phyloP scores from a whole-genome alignment of 495 filamentous ascomycete genomes.

The Hypoxylon fragiforme region DNA sequence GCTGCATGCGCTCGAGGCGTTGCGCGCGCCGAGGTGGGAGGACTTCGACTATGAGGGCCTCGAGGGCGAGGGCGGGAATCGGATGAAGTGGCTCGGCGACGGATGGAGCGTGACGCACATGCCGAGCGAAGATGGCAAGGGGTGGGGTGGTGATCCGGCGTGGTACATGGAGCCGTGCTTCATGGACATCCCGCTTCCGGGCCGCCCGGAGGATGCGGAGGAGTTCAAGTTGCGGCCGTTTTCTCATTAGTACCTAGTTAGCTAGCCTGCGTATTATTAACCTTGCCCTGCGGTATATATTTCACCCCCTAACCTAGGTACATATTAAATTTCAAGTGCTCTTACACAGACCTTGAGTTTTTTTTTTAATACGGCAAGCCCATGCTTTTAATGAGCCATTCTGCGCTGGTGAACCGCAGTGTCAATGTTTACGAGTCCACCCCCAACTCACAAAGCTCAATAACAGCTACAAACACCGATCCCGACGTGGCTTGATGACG shows the following conservation, averaged over 20 bases:
- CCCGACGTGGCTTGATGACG: too few species aligned
- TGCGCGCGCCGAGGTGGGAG: constrained; percentile 50
- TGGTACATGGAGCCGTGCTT: constrained; percentile 55
- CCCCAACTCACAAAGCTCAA: too few species aligned
- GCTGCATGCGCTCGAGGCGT: constrained; percentile 48
- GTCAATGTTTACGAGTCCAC: too few species aligned
- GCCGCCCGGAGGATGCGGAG: constrained; percentile 49
- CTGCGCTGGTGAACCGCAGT: too few species aligned
- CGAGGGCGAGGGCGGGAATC: constrained; percentile 32
- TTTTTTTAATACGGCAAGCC: too few species aligned
- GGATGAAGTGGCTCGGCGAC: constrained; percentile 54
- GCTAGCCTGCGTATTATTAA: too few species aligned
- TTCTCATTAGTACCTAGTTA: constrained; percentile 49
- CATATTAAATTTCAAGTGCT: too few species aligned
- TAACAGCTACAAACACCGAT: too few species aligned
- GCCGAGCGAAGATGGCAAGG: constrained; percentile 24
- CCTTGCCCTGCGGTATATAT: too few species aligned
- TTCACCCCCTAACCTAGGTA: too few species aligned
- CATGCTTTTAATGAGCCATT: too few species aligned
- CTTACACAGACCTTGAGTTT: too few species aligned
- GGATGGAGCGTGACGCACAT: constrained; percentile 52
- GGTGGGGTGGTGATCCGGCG: constrained; percentile 45
- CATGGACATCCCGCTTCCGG: constrained; percentile 45
- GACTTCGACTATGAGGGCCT: constrained; percentile 46
- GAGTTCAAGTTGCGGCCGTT: constrained; percentile 48